Conservation (phyloP, 2,329 filamentous ascomycete species). For the Incumbomyces lentus region DNA sequence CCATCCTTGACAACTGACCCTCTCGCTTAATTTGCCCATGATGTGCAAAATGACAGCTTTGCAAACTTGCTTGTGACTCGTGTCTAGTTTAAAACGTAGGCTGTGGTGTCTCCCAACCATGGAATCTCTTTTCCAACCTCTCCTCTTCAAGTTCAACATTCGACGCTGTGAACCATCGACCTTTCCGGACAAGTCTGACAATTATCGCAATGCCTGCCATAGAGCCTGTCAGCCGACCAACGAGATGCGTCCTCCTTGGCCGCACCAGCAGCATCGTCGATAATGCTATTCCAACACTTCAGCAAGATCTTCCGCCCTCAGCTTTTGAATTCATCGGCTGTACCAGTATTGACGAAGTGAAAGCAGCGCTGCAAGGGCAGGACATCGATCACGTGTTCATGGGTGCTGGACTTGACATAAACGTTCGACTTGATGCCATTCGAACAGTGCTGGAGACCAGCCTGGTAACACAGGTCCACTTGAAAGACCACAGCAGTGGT, state of each 20-base stretch:
- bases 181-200: too few species aligned
- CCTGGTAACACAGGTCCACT: neutral
- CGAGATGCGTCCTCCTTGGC: neutral
- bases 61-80: too few species aligned
- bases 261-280: slow-evolving; percentile 1
- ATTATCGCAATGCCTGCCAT: too few species aligned
- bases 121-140: too few species aligned
- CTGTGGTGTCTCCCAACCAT: too few species aligned
- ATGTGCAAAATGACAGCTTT: too few species aligned
- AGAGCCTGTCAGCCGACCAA: neutral
- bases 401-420: neutral
- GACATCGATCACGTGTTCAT: slow-evolving; percentile 1
- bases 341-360: neutral
- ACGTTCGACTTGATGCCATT: neutral
- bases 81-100: too few species aligned
- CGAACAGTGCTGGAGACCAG: neutral
- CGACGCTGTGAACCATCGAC: too few species aligned
- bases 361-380: neutral
- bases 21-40: too few species aligned
- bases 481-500: neutral
- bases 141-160: too few species aligned
- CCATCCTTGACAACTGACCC: too few species aligned
- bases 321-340: neutral
- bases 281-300: neutral
- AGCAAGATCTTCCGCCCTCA: neutral